phyloP scores from a whole-genome alignment of 2,329 filamentous ascomycete species.

The Xylariaceae sp. region DNA sequence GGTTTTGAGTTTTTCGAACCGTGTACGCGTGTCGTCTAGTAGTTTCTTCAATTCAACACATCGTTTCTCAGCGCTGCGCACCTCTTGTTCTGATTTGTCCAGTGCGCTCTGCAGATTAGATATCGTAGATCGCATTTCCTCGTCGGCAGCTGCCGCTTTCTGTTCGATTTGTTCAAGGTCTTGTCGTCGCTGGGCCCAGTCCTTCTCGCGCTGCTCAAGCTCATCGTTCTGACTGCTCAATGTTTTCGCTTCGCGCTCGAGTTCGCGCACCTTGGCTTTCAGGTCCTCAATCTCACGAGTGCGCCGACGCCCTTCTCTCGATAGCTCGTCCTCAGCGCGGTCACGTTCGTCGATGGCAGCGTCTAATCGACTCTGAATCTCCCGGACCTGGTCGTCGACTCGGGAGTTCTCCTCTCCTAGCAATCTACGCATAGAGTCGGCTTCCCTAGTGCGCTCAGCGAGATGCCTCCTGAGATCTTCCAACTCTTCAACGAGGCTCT shows the following conservation, averaged over 20 bases:
- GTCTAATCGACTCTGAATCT: constrained; percentile 87
- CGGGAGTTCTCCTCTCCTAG: constrained; percentile 82
- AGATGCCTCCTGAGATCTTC: constrained; percentile 84
- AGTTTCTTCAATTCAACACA: constrained; percentile 70
- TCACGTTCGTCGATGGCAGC: constrained; percentile 91
- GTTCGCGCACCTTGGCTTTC: constrained; percentile 72
- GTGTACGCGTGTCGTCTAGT: constrained; percentile 73
- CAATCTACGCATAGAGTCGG: constrained; percentile 89
- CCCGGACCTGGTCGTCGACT: constrained; percentile 76
- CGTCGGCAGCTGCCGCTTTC: constrained; percentile 68
- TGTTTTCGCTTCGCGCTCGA: constrained; percentile 72
- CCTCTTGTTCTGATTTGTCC: constrained; percentile 83
- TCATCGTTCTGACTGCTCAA: constrained; percentile 75
- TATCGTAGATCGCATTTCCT: constrained; percentile 74
- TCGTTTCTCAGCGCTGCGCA: constrained; percentile 79
- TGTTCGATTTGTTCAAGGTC: constrained; percentile 72
- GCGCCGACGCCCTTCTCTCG: constrained; percentile 69
- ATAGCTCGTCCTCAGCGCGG: constrained; percentile 85
- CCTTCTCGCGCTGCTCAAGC: constrained; percentile 68
- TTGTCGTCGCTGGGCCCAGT: constrained; percentile 70
- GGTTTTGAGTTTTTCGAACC: constrained; percentile 70
- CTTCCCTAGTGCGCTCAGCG: constrained; percentile 83
- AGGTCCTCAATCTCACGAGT: constrained; percentile 85
- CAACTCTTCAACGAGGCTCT: constrained; percentile 88
- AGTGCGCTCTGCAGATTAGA: constrained; percentile 74